Percentiles rank a stretch among this genome's conserved stretches.
Evolutionary conservation across 768 basidiomycete species (phyloP).

Genomic region (Termitomyces bulborhizus): DNA sequence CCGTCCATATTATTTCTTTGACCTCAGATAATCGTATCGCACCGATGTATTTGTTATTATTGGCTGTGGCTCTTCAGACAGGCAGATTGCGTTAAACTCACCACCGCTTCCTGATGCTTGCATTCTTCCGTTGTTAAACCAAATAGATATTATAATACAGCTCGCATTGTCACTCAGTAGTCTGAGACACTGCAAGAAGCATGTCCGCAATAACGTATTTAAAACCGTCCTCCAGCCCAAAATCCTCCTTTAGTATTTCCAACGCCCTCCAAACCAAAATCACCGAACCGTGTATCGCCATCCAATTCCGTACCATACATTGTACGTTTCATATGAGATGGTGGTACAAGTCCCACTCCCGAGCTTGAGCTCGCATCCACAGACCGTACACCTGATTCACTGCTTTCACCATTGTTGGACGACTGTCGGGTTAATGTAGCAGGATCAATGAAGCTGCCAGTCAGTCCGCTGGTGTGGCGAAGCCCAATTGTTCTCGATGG

Average conservation of each 20-base stretch:
- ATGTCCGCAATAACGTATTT: conserved; percentile 4
- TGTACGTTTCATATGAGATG: conserved; percentile 51
- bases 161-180: not conserved
- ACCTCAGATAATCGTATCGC: not conserved
- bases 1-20: conserved; percentile 44
- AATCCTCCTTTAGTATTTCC: conserved; percentile 47
- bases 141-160: not conserved
- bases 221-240: conserved; percentile 49
- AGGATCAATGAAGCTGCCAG: conserved; percentile 34
- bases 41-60: conserved; percentile 7
- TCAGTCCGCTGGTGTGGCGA: conserved; percentile 19
- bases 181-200: not conserved
- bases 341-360: conserved; percentile 19
- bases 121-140: conserved; percentile 15
- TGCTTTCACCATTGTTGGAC: conserved; percentile 17
- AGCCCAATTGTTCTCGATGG: conserved; percentile 31
- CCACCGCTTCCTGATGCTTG: conserved; percentile 5
- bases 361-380: conserved; percentile 24
- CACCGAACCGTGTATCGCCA: conserved; percentile 78
- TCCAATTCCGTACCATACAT: conserved; percentile 85
- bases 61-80: conserved; percentile 2
- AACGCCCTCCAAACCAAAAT: conserved; percentile 76
- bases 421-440: conserved; percentile 28
- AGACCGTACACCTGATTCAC: conserved; percentile 34
- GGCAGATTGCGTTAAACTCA: conserved; percentile 10